phyloP scores from a whole-genome alignment of 768 basidiomycete genomes.

The Exidia glandulosa region DNA sequence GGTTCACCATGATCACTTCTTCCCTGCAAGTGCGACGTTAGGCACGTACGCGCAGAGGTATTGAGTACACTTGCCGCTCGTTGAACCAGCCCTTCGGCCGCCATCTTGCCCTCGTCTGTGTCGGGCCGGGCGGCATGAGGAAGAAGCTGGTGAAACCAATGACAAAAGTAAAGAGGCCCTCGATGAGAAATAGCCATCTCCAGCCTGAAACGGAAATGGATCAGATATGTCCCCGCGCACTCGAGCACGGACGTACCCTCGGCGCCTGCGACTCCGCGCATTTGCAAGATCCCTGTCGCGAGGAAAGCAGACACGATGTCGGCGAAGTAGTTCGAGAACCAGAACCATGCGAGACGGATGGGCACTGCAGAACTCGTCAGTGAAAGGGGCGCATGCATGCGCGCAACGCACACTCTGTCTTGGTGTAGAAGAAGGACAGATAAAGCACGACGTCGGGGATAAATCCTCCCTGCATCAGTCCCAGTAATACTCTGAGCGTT shows the following conservation, averaged over 20 bases:
- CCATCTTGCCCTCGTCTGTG: slow-evolving; percentile 49
- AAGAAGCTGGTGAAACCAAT: slow-evolving; percentile 43
- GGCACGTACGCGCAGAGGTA: neutral
- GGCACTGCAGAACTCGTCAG: slow-evolving; percentile 28
- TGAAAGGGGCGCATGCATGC: neutral
- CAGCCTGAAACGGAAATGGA: slow-evolving; percentile 36
- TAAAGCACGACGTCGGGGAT: slow-evolving; percentile 51
- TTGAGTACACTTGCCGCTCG: slow-evolving; percentile 30
- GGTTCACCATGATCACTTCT: slow-evolving; percentile 54
- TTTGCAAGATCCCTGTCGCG: slow-evolving; percentile 47
- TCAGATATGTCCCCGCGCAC: slow-evolving; percentile 32
- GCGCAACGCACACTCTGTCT: slow-evolving; percentile 39
- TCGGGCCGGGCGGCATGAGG: slow-evolving; percentile 52
- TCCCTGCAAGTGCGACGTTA: slow-evolving; percentile 26
- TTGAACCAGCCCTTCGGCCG: slow-evolving; percentile 56
- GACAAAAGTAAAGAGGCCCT: slow-evolving; percentile 36
- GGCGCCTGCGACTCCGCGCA: slow-evolving; percentile 40
- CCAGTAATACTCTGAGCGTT: slow-evolving; percentile 36
- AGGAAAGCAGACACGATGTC: slow-evolving; percentile 51
- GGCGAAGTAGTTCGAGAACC: slow-evolving; percentile 47
- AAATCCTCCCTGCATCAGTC: slow-evolving; percentile 46
- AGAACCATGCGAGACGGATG: slow-evolving; percentile 59
- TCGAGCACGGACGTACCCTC: slow-evolving; percentile 32
- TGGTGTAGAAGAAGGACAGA: slow-evolving; percentile 55
- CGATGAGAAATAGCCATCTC: slow-evolving; percentile 45